A percentile compares a stretch with the other conserved stretches of the same genome.
These are phyloP conservation scores for Citrus inodora DNA, from an alignment of 345 rosid species.

Conservation along the genomic window DNA sequence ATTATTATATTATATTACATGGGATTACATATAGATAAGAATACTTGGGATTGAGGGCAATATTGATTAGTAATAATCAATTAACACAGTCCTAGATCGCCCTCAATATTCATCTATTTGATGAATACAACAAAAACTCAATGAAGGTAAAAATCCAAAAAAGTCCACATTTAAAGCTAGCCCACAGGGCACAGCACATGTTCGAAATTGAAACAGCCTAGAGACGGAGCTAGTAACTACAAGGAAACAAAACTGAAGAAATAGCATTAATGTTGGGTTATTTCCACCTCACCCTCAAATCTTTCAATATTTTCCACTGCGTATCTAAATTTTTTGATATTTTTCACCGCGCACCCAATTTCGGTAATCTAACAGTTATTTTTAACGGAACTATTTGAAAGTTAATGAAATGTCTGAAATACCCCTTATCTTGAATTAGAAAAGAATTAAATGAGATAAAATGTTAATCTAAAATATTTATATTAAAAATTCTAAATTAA, in stretches of 20 bases:
- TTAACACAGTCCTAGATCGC: neutral
- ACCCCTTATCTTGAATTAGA: too few species aligned
- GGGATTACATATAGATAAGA: neutral
- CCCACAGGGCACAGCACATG: neutral
- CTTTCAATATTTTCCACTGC: too few species aligned
- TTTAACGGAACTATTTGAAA: too few species aligned
- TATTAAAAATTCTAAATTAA: too few species aligned
- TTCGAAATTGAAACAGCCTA: neutral
- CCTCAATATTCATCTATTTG: neutral
- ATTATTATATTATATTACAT: neutral
- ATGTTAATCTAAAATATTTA: too few species aligned
- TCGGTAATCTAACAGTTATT: too few species aligned
- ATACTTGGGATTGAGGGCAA: neutral
- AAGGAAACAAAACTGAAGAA: too few species aligned
- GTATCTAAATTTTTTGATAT: rapidly evolving
- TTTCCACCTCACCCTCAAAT: too few species aligned
- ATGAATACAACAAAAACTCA: too few species aligned
- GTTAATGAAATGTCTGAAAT: too few species aligned
- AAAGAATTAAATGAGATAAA: too few species aligned
- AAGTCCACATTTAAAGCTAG: neutral
- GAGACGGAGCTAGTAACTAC: neutral
- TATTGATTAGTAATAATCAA: neutral
- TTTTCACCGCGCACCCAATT: rapidly evolving
- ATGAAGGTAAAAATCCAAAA: neutral
- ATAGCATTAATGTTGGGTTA: too few species aligned